A percentile compares a stretch with the other conserved stretches of the same genome.
phyloP scores from a whole-genome alignment of 345 rosid species.

The Citrus glauca region DNA sequence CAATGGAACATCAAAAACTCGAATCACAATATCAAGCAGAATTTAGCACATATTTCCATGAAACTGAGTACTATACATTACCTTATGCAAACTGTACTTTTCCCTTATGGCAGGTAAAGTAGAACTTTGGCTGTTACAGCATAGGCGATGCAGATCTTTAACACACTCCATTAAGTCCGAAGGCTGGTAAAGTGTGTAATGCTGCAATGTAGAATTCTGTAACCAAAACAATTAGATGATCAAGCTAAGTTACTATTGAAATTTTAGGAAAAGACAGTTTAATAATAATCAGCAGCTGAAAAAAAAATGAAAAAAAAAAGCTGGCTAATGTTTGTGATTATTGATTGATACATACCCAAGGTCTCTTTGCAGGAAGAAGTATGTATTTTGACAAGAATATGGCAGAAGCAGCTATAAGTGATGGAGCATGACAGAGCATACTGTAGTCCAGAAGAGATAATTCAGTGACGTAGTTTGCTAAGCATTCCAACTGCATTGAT shows the following conservation, averaged over 20 bases:
- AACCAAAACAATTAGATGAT: neutral
- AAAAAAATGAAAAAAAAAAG: too few species aligned
- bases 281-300: neutral
- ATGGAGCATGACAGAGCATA: conserved; percentile 75
- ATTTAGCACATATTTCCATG: neutral
- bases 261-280: neutral
- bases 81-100: conserved; percentile 90
- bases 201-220: conserved; percentile 79
- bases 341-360: conserved; percentile 60
- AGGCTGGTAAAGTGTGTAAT: conserved; percentile 75
- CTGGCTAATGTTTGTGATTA: neutral
- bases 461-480: conserved; percentile 76
- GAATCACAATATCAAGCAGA: neutral
- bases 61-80: conserved; percentile 18
- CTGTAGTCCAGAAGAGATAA: conserved; percentile 73
- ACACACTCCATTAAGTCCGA: conserved; percentile 63
- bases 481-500: conserved; percentile 69
- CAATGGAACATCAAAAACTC: neutral
- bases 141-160: conserved; percentile 64
- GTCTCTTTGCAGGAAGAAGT: conserved; percentile 64
- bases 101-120: conserved; percentile 74
- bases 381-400: conserved; percentile 77
- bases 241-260: neutral
- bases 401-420: conserved; percentile 84
- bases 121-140: conserved; percentile 39